phyloP scores from a whole-genome alignment of 202 grass and related monocot species.

The Brachypodium distachyon region DNA sequence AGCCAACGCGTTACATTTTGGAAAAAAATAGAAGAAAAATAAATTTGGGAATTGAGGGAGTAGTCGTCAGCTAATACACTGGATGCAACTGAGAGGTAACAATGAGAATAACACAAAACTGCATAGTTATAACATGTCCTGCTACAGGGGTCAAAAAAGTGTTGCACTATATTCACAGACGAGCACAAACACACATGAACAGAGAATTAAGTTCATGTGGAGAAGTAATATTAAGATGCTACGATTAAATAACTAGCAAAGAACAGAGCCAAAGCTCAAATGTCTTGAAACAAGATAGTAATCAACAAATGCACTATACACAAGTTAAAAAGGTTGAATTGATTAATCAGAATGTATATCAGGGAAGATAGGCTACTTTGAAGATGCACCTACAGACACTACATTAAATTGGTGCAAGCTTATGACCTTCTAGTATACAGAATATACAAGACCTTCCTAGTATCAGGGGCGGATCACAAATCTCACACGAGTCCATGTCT shows the following conservation, averaged over 20 bases:
- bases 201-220: not conserved
- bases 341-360: constrained; percentile 49
- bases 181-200: not conserved
- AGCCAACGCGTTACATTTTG: too few species aligned
- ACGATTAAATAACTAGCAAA: not conserved
- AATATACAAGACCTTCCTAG: constrained; percentile 68
- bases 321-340: constrained; percentile 30
- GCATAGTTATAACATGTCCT: not conserved
- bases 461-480: constrained; percentile 30
- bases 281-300: constrained; percentile 7
- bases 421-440: constrained; percentile 66
- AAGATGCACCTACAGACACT: constrained; percentile 36
- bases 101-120: not conserved
- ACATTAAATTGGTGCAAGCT: constrained; percentile 34
- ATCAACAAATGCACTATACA: constrained; percentile 14
- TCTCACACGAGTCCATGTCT: constrained; percentile 69
- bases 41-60: too few species aligned
- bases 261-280: not conserved
- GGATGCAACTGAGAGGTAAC: constrained; percentile 1
- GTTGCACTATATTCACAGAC: not conserved
- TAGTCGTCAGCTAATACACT: not conserved
- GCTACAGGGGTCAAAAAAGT: not conserved
- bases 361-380: constrained; percentile 33
- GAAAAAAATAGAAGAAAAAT: too few species aligned
- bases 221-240: not conserved